Percentiles rank a stretch among this genome's conserved stretches.
These are phyloP conservation scores for Zarea fungicola DNA, from an alignment of 2,329 filamentous ascomycete genomes.

Conservation along the genomic window DNA sequence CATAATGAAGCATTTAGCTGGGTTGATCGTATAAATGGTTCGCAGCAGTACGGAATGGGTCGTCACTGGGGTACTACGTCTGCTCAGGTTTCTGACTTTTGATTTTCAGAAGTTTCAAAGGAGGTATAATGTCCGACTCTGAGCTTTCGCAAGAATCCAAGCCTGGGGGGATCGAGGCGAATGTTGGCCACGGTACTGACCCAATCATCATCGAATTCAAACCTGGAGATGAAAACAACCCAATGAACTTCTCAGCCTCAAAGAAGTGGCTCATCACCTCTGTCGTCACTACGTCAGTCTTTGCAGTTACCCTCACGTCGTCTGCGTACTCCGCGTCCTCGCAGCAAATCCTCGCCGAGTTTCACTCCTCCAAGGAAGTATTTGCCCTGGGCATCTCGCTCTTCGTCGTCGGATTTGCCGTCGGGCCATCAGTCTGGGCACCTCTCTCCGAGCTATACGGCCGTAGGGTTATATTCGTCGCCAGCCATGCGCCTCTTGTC, in stretches of 20 bases:
- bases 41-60: neutral
- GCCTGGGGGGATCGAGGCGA: too few relatives aligned
- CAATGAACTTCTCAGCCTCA: neutral
- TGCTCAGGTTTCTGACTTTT: too few relatives aligned
- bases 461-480: constrained; percentile 54
- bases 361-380: neutral
- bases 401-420: constrained; percentile 9
- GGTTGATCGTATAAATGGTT: neutral
- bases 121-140: too few relatives aligned
- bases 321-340: neutral
- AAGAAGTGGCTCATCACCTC: neutral
- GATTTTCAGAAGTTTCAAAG: too few relatives aligned
- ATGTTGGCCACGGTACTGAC: too few relatives aligned
- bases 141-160: too few relatives aligned
- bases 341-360: neutral
- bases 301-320: neutral
- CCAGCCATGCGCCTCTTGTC: constrained; percentile 50
- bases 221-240: neutral
- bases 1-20: neutral
- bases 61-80: too few relatives aligned
- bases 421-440: constrained; percentile 18
- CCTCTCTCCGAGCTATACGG: constrained; percentile 15
- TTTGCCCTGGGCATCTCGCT: neutral
- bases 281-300: neutral
- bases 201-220: neutral